Evolutionary conservation across 805 yeast genomes (phyloP).

Genomic region (Yarrowia alimentaria): DNA sequence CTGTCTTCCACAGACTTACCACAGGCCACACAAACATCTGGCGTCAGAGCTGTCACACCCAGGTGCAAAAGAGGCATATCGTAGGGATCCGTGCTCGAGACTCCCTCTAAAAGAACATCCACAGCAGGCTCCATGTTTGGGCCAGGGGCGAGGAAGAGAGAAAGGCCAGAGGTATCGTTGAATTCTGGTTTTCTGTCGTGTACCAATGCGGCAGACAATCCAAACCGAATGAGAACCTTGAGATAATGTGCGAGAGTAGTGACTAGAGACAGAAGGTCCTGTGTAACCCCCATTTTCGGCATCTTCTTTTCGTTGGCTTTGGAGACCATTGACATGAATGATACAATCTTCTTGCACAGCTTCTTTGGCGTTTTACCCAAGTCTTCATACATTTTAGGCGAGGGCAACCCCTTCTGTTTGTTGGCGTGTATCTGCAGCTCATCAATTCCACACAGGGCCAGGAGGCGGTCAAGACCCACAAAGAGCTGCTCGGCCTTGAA

Average conservation of each 20-base stretch:
- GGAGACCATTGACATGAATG: conserved; percentile 78
- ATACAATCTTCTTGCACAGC: conserved; percentile 84
- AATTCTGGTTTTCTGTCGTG: conserved; percentile 42
- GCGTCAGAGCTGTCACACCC: conserved; percentile 44
- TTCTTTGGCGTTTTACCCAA: conserved; percentile 68
- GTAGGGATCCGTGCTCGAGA: conserved; percentile 9
- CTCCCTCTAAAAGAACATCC: conserved; percentile 6
- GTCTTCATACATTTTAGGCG: conserved; percentile 29
- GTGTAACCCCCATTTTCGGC: conserved; percentile 35
- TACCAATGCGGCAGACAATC: conserved; percentile 68
- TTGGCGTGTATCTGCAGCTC: conserved; percentile 27
- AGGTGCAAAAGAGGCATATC: conserved; percentile 37
- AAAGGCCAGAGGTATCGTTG: conserved; percentile 35
- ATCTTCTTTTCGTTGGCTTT: conserved; percentile 45
- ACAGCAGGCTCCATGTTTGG: not conserved
- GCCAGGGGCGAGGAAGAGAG: not conserved
- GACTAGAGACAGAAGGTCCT: conserved; percentile 65
- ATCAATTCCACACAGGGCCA: conserved; percentile 31
- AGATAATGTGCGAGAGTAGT: conserved; percentile 92
- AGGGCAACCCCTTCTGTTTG: conserved; percentile 1
- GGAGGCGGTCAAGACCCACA: conserved; percentile 62
- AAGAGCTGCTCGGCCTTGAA: conserved; percentile 74
- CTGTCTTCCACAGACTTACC: conserved; percentile 75
- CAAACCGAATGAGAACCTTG: conserved; percentile 77
- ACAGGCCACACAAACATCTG: conserved; percentile 75